Evolutionary conservation across 202 grass and related monocot species (phyloP), one percentile per base, ranked within the genome.

Genomic region (Digitaria exilis): DNA sequence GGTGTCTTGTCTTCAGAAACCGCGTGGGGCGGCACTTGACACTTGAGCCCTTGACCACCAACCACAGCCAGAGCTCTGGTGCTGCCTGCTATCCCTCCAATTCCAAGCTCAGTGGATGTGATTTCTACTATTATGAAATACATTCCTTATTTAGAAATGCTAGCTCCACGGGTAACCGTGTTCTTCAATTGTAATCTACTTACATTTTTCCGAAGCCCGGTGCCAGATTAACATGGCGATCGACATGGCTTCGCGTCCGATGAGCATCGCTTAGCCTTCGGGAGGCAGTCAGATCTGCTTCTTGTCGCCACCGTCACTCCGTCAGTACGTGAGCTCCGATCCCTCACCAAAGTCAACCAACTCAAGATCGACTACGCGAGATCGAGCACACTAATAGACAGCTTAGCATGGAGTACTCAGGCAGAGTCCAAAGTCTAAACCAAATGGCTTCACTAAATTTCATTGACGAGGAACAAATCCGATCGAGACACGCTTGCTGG

Each of bases 351-450:
- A 71, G 82, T 72, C 77, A 85, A 76, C 35, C 32, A 25, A 19
- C 5, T 83, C 32, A 6, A 21, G 6, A 7, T 44, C 24, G 54
- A 55, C 25, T 7, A 26, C 14, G 41, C 17, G 30, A n/a, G n/a
- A n/a, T n/a, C n/a, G n/a, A 10, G 52, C 83, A 71, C 34, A 29
- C 13, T 29, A 61, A 52, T 75, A 69, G 55, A 79, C 57, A 82
- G 68, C 37, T 45, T 82, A 64, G 80, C 67, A 46, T 25, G 12
- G 25, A 34, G 70, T 19, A 15, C 17, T 9, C 17, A 14, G 64
- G n/a, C 29, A 37, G n/a, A 80, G 29, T 28, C 29, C 72, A 49
- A 26, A 79, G 30, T 21, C 30, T 82, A 74, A 52, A 7, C n/a
- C 50, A 48, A 31, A 19, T 55, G 56, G 32, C 25, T 73, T 61